Conservation (phyloP, 2,329 filamentous ascomycete genomes). For the Penicillium sumatraense region DNA sequence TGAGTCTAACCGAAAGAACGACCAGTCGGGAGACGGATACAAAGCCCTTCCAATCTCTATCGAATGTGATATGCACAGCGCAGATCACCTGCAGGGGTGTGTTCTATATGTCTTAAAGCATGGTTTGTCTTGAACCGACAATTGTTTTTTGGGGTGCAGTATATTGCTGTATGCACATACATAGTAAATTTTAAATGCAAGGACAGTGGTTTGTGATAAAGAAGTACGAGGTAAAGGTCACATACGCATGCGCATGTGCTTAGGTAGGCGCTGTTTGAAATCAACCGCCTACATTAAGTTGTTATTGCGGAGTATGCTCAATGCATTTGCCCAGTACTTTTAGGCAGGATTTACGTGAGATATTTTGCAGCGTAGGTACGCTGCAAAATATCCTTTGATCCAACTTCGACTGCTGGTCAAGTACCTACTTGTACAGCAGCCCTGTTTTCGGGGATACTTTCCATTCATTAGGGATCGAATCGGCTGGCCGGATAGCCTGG, state of each 20-base stretch:
- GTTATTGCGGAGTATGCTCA: too few relatives aligned
- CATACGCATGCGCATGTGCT: too few relatives aligned
- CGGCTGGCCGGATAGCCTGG: too few relatives aligned
- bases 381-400: background rate
- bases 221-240: background rate
- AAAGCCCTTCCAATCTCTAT: conserved; percentile 17
- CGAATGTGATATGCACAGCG: conserved; percentile 13
- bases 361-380: background rate
- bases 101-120: conserved; percentile 14
- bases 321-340: too few relatives aligned
- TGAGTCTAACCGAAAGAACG: background rate
- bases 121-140: background rate
- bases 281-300: too few relatives aligned
- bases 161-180: background rate
- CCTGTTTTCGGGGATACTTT: too few relatives aligned
- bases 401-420: background rate
- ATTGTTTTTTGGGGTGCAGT: too few relatives aligned
- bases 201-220: background rate
- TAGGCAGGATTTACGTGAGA: too few relatives aligned
- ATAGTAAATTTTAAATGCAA: conserved; percentile 7
- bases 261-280: background rate
- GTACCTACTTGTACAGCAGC: too few relatives aligned
- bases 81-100: conserved; percentile 25
- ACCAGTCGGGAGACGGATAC: conserved; percentile 8
- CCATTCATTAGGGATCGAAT: too few relatives aligned